These are phyloP conservation scores for Effrenium voratum DNA, from an alignment of 73 alveolate genomes.

Conservation along the genomic window DNA sequence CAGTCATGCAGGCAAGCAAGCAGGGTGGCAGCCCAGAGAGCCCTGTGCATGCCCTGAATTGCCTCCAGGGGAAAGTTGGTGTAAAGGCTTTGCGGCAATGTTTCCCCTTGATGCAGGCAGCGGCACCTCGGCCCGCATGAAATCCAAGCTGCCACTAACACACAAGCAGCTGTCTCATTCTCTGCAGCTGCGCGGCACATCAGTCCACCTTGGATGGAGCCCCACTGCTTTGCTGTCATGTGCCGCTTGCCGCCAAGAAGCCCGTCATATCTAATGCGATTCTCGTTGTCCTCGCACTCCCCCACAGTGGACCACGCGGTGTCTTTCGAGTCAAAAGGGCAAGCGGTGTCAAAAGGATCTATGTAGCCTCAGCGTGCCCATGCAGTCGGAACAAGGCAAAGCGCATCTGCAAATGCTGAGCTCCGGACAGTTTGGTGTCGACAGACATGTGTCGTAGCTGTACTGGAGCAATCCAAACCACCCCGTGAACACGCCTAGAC, in stretches of 20 bases:
- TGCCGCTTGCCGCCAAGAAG: background rate
- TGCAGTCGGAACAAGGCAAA: background rate
- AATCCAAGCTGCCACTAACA: background rate
- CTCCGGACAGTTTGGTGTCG: slow-evolving; percentile 54
- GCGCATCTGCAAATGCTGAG: background rate
- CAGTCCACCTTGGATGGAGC: slow-evolving; percentile 57
- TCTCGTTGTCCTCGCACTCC: slow-evolving; percentile 33
- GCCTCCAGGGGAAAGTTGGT: slow-evolving; percentile 27
- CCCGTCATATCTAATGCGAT: slow-evolving; percentile 69
- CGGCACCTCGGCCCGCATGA: slow-evolving; percentile 28
- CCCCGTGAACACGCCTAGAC: slow-evolving; percentile 33
- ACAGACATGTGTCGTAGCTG: slow-evolving; percentile 85
- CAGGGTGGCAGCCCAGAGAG: too few species aligned
- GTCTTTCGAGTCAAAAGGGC: slow-evolving; percentile 66
- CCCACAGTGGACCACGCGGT: slow-evolving; percentile 68
- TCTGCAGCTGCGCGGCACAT: slow-evolving; percentile 50
- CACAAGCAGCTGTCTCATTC: background rate
- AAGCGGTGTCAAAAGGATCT: slow-evolving; percentile 50
- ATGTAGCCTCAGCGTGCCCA: slow-evolving; percentile 11
- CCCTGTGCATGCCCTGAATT: background rate
- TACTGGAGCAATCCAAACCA: background rate
- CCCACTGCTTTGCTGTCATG: background rate
- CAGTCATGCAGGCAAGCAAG: too few species aligned
- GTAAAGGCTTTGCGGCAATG: slow-evolving; percentile 36
- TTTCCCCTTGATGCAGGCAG: slow-evolving; percentile 34